Base-by-base conservation (phyloP, 2,329 filamentous ascomycete species). In the Botrytis sinoallii region DNA sequence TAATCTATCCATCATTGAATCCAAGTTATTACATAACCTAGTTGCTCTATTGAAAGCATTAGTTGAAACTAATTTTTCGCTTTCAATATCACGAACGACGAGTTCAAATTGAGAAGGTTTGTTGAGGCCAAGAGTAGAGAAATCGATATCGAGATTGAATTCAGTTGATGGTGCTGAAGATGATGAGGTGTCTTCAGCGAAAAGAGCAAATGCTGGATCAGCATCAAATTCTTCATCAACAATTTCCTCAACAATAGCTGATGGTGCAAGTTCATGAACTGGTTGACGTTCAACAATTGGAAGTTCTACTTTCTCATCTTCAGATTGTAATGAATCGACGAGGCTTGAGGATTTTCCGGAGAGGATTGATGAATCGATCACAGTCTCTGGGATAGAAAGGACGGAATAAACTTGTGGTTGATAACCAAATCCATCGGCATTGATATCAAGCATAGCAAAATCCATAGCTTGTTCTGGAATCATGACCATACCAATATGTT, bases 391-490 rank as follows among this genome's bases (percentile, higher is more conserved):
- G 40, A 91, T 85, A 77, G 91, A 88, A n/a, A 89, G 83, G 25
- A 95, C 89, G 68, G 93, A 88, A 79, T 92, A 97, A 67, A 93
- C 90, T 80, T 90, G 90, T 38, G 91, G 90, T 80, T 92, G 90
- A 82, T 88, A 91, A 81, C 85, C 86, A 82, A 87, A 90, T 63
- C 80, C 84, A 72, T 84, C 82, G 71, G 83, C 81, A 79, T 88
- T 88, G 64, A 94, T 82, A 79, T 89, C 88, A 78, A 96, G 87
- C 83, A 92, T 88, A 71, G 90, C 89, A 78, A 94, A 91, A 79
- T 97, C 92, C 82, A 94, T 86, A 70, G 85, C 86, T 78, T 92
- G 90, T 83, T 97, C 94, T 1, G 94, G 93, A 65, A 97, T 90
- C 88, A 95, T 92, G 74, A 92, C 89, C 88, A 97, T 92, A 80